Percentiles rank a stretch among this genome's conserved stretches.
phyloP scores from a whole-genome alignment of 2,329 filamentous ascomycete species.

The Colletotrichum sp. region DNA sequence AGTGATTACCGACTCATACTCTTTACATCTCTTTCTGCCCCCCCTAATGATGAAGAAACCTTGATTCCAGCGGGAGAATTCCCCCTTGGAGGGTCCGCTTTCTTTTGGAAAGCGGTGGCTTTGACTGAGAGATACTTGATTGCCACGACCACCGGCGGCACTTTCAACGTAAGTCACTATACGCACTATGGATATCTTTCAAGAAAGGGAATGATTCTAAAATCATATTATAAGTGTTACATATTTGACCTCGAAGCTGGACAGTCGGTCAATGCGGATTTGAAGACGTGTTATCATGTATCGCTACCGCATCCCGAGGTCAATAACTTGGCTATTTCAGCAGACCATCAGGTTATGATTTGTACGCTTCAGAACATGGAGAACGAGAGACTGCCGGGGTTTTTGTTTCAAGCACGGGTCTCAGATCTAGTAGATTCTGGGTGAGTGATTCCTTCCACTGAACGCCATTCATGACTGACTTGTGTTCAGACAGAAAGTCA shows the following conservation, averaged over 20 bases:
- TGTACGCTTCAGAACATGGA: background rate
- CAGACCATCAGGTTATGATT: background rate
- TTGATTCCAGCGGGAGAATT: background rate
- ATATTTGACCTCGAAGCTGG: background rate
- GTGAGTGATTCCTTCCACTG: background rate
- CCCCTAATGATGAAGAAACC: background rate
- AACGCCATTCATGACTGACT: background rate
- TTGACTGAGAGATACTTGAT: background rate
- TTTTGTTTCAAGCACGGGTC: background rate
- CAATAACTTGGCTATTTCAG: background rate
- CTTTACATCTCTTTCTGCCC: background rate
- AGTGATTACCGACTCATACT: background rate
- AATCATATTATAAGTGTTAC: background rate
- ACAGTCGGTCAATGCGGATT: background rate
- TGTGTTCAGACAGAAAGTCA: background rate
- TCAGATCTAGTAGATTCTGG: background rate
- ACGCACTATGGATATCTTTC: fast-evolving
- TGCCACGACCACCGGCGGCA: background rate
- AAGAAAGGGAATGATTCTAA: background rate
- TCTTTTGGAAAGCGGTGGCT: background rate
- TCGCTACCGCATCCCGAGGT: background rate
- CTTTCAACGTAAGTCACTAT: background rate
- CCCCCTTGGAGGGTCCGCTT: background rate
- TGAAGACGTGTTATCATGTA: background rate
- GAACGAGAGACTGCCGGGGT: background rate